A percentile compares a stretch with the other conserved stretches of the same genome.
Evolutionary conservation across 2,329 filamentous ascomycete species (phyloP).

Genomic region (Clathrospora elynae): DNA sequence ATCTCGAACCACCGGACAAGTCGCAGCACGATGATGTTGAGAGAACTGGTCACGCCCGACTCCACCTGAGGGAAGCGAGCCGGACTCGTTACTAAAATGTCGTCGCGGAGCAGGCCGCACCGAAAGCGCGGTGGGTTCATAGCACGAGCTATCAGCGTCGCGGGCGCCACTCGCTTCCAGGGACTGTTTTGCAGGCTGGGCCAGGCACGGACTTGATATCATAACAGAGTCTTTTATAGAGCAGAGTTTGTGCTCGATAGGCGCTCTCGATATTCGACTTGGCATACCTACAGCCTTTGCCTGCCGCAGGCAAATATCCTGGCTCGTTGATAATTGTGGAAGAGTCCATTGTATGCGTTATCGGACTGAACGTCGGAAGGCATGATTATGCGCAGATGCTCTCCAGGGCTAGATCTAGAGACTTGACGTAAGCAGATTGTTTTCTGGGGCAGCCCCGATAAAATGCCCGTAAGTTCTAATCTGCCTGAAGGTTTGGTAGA

Average conservation of each 20-base stretch:
- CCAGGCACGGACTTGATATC: slow-evolving; percentile 30
- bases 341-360: slow-evolving; percentile 38
- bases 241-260: slow-evolving; percentile 25
- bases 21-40: slow-evolving; percentile 11
- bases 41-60: slow-evolving; percentile 6
- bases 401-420: slow-evolving; percentile 16
- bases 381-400: slow-evolving; percentile 34
- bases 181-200: slow-evolving; percentile 23
- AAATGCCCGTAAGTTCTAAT: slow-evolving; percentile 12
- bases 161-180: slow-evolving; percentile 34
- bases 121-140: slow-evolving; percentile 20
- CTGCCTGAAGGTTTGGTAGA: slow-evolving; percentile 21
- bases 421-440: slow-evolving; percentile 34
- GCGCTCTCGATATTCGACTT: slow-evolving; percentile 25
- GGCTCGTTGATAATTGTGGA: slow-evolving; percentile 28
- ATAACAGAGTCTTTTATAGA: slow-evolving; percentile 37
- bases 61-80: slow-evolving; percentile 13
- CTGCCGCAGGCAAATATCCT: slow-evolving; percentile 34
- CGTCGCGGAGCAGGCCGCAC: slow-evolving; percentile 30
- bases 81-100: slow-evolving; percentile 22
- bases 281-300: slow-evolving; percentile 23
- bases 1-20: slow-evolving; percentile 13
- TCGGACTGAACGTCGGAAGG: slow-evolving; percentile 30
- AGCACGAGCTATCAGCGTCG: slow-evolving; percentile 21
- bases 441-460: slow-evolving; percentile 27